phyloP scores from a whole-genome alignment of 768 basidiomycete species.

The Mycena haematopus region DNA sequence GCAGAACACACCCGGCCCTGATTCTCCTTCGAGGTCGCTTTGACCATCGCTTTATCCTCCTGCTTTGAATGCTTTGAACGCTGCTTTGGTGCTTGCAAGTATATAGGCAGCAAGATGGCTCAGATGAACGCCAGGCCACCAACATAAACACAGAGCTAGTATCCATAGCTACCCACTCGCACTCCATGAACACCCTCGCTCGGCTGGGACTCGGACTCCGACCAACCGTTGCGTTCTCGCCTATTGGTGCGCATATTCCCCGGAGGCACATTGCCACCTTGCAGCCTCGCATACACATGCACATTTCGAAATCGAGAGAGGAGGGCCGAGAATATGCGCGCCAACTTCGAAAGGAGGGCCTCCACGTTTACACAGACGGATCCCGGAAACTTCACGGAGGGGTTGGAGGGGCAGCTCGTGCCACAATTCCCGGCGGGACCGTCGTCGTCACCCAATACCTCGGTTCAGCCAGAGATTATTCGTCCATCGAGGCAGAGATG shows the following conservation, averaged over 20 bases:
- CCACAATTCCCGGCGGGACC: slow-evolving; percentile 11
- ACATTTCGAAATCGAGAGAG: background rate
- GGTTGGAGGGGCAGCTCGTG: slow-evolving; percentile 25
- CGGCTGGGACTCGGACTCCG: slow-evolving; percentile 9
- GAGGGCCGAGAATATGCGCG: background rate
- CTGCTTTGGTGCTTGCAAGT: slow-evolving; percentile 3
- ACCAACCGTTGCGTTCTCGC: background rate
- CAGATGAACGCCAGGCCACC: background rate
- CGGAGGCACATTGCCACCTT: background rate
- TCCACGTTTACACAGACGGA: slow-evolving; percentile 23
- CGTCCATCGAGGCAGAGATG: slow-evolving; percentile 24
- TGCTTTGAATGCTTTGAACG: background rate
- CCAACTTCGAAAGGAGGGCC: background rate
- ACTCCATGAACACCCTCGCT: slow-evolving; percentile 1
- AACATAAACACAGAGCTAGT: background rate
- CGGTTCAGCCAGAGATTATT: background rate
- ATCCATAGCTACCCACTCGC: background rate
- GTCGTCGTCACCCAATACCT: slow-evolving; percentile 20
- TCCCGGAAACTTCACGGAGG: slow-evolving; percentile 1
- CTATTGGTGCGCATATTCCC: background rate
- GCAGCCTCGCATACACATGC: background rate
- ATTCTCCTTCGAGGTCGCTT: background rate
- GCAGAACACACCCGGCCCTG: background rate
- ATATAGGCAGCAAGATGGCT: slow-evolving; percentile 2
- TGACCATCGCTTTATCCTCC: background rate